phyloP scores from a whole-genome alignment of 257 asterid genomes.

The Lavandula angustifolia region DNA sequence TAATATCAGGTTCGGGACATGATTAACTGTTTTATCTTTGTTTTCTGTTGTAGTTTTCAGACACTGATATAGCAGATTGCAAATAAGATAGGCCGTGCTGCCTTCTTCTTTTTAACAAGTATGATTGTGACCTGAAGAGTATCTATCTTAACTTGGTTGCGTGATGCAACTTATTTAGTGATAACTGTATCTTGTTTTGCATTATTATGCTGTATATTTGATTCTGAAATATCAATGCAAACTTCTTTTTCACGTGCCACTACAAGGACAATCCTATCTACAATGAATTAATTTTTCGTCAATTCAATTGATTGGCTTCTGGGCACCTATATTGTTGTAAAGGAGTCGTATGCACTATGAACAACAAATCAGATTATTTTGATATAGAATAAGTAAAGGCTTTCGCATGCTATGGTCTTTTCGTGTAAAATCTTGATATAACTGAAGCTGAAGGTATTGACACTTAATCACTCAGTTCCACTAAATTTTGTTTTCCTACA shows the following conservation, averaged over 20 bases:
- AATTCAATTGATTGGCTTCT: background rate
- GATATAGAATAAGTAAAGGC: background rate
- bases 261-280: slow-evolving; percentile 3
- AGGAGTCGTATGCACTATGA: slow-evolving; percentile 14
- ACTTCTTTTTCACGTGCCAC: slow-evolving; percentile 3
- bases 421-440: background rate
- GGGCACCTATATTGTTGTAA: background rate
- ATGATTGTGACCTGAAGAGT: background rate
- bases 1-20: slow-evolving; percentile 71
- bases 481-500: slow-evolving; percentile 6
- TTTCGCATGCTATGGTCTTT: background rate
- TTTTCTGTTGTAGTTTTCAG: slow-evolving; percentile 13
- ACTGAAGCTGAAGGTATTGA: slow-evolving; percentile 5
- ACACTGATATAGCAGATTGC: slow-evolving; percentile 1
- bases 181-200: slow-evolving; percentile 5
- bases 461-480: slow-evolving; percentile 13
- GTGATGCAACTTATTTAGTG: slow-evolving; percentile 9
- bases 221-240: slow-evolving; percentile 4
- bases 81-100: slow-evolving; percentile 22
- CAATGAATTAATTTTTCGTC: background rate
- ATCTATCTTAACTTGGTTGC: background rate
- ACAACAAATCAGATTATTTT: background rate
- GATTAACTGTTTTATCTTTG: slow-evolving; percentile 19
- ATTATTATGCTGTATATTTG: background rate
- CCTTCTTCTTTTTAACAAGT: background rate